Percentiles rank a stretch among this genome's conserved stretches.
These are phyloP conservation scores for Geotrichum australiense DNA, from an alignment of 1,139 yeast species.

Conservation along the genomic window DNA sequence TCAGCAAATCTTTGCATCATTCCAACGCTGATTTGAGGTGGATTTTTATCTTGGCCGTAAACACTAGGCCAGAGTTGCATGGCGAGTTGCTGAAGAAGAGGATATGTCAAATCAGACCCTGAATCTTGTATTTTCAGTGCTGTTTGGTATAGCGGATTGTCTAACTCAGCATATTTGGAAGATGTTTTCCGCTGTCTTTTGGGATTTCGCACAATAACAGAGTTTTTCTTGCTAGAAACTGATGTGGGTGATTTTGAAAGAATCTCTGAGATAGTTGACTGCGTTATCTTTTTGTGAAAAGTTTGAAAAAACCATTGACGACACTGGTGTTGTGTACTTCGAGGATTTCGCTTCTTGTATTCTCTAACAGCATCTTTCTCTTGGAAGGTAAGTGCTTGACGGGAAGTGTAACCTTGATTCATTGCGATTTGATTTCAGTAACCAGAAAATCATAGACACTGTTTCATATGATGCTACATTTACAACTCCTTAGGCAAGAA, in stretches of 20 bases:
- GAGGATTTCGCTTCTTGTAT: neutral
- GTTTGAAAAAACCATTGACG: conserved; percentile 3
- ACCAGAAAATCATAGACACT: no score
- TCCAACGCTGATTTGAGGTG: conserved; percentile 6
- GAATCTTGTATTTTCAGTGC: conserved; percentile 1
- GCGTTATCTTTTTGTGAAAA: conserved; percentile 3
- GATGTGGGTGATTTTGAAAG: neutral
- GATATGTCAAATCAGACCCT: conserved; percentile 3
- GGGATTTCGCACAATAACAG: conserved; percentile 7
- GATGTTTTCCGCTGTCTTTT: conserved; percentile 4
- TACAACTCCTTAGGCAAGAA: no score
- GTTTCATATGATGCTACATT: no score
- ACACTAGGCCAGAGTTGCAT: conserved; percentile 1
- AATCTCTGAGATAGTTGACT: conserved; percentile 7
- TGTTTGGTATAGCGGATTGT: conserved; percentile 4
- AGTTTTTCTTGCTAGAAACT: neutral
- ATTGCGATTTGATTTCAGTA: no score
- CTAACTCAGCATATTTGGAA: conserved; percentile 5
- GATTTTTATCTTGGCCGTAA: neutral
- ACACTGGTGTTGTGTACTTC: conserved; percentile 5
- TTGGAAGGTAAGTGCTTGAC: conserved; percentile 6
- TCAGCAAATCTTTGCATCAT: conserved; percentile 6
- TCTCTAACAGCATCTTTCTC: conserved; percentile 5
- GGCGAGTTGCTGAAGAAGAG: conserved; percentile 4
- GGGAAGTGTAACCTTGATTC: conserved; percentile 2